A percentile compares a stretch with the other conserved stretches of the same genome.
phyloP scores from a whole-genome alignment of 2,329 filamentous ascomycete genomes.

The Cladosporium sp. region DNA sequence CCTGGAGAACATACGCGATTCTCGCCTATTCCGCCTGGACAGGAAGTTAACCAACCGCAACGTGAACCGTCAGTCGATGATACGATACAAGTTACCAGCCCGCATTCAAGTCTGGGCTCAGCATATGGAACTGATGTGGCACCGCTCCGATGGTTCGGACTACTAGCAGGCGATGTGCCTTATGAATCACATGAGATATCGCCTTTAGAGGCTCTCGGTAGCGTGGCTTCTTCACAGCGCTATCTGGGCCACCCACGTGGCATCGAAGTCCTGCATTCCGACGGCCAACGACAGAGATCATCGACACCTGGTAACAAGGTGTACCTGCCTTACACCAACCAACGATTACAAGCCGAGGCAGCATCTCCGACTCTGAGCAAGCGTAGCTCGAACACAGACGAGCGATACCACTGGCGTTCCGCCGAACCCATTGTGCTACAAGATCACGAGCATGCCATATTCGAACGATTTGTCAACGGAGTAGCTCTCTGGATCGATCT shows the following conservation, averaged over 20 bases:
- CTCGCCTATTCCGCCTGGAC: neutral
- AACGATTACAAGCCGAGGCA: neutral
- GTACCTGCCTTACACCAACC: neutral
- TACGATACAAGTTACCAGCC: conserved; percentile 19
- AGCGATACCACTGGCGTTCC: conserved; percentile 26
- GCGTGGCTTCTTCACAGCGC: conserved; percentile 22
- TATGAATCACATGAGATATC: conserved; percentile 17
- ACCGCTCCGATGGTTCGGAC: conserved; percentile 47
- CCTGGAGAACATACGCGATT: conserved; percentile 5
- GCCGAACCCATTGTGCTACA: conserved; percentile 26
- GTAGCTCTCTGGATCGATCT: conserved; percentile 41
- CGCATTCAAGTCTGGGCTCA: conserved; percentile 26
- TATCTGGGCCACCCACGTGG: conserved; percentile 20
- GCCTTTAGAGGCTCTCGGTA: conserved; percentile 21
- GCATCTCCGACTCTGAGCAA: neutral
- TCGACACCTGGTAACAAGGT: neutral
- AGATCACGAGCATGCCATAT: conserved; percentile 36
- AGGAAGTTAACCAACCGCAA: neutral
- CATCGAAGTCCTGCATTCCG: neutral
- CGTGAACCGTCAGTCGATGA: conserved; percentile 15
- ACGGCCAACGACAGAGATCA: neutral
- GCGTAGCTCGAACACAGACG: conserved; percentile 13
- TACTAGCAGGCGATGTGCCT: conserved; percentile 43
- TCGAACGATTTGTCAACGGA: conserved; percentile 37
- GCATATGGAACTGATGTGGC: conserved; percentile 36